phyloP scores from a whole-genome alignment of 176 grass and related monocot species.

The Paspalum vaginatum region DNA sequence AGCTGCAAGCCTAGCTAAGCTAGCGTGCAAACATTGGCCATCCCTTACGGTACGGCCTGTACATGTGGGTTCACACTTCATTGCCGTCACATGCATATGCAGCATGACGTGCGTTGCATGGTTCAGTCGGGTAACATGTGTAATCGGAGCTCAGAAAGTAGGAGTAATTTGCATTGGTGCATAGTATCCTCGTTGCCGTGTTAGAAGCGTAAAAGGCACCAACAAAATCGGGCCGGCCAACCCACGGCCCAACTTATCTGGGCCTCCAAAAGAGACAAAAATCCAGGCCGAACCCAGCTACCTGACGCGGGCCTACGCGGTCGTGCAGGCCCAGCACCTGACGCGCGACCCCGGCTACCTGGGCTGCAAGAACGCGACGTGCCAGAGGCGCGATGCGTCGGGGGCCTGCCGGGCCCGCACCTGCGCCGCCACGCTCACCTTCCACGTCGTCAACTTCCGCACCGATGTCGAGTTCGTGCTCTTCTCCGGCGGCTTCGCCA shows the following conservation, averaged over 20 bases:
- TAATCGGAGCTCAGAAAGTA: neutral
- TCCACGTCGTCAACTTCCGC: constrained; percentile 88
- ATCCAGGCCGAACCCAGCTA: no score
- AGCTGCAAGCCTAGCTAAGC: no score
- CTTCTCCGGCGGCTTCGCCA: constrained; percentile 69
- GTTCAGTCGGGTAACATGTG: constrained; percentile 8
- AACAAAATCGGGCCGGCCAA: neutral
- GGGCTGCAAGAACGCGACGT: constrained; percentile 53
- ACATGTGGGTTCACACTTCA: no score
- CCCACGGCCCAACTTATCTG: neutral
- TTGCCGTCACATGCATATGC: neutral
- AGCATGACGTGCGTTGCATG: constrained; percentile 15
- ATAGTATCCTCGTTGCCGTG: neutral
- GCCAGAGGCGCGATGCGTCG: constrained; percentile 37
- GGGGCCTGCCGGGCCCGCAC: constrained; percentile 44
- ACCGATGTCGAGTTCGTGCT: constrained; percentile 79
- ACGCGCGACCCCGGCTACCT: constrained; percentile 54
- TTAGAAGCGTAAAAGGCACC: neutral
- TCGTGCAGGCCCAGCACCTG: constrained; percentile 60
- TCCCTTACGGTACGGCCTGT: no score
- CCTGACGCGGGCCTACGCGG: neutral
- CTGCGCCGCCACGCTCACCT: constrained; percentile 64
- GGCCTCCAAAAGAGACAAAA: no score
- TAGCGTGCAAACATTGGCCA: constrained; percentile 21
- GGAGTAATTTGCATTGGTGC: neutral